Evolutionary conservation across 192 early-diverging fungal genomes (phyloP).

Genomic region (Mycoemilia scoparia): DNA sequence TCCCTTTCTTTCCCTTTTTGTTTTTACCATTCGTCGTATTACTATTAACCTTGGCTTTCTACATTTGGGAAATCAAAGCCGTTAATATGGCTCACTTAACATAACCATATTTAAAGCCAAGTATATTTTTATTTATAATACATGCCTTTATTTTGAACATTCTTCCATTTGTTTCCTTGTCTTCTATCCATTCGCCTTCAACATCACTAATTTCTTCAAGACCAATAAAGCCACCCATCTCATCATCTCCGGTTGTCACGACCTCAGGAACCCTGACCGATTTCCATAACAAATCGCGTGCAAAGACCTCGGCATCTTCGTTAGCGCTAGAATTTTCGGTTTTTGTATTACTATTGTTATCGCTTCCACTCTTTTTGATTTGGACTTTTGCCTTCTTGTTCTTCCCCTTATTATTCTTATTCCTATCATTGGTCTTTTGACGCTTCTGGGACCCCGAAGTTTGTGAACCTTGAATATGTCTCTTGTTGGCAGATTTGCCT

Average conservation of each 20-base stretch:
- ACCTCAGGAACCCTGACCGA: conserved; percentile 26
- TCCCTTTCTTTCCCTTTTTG: conserved; percentile 7
- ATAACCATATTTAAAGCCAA: background rate
- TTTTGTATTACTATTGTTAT: background rate
- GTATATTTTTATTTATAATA: background rate
- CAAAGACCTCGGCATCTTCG: conserved; percentile 14
- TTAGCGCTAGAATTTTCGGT: background rate
- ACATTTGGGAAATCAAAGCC: no score
- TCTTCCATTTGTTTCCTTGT: conserved; percentile 34
- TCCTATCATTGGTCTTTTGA: conserved; percentile 1
- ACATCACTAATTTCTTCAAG: conserved; percentile 78
- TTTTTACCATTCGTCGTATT: conserved; percentile 3
- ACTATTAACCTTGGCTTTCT: conserved; percentile 5
- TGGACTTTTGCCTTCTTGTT: conserved; percentile 2
- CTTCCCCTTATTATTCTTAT: background rate
- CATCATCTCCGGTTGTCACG: conserved; percentile 37
- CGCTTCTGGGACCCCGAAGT: no score
- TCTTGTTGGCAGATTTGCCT: conserved; percentile 1
- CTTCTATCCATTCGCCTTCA: conserved; percentile 53
- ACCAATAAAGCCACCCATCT: conserved; percentile 62
- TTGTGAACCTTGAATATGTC: no score
- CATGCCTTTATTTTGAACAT: conserved; percentile 52
- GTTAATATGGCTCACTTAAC: no score
- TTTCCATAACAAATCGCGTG: conserved; percentile 43
- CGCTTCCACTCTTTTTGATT: conserved; percentile 2